These are phyloP conservation scores for Pseudogymnoascus sp. DNA, from an alignment of 2,329 filamentous ascomycete species.

Conservation along the genomic window DNA sequence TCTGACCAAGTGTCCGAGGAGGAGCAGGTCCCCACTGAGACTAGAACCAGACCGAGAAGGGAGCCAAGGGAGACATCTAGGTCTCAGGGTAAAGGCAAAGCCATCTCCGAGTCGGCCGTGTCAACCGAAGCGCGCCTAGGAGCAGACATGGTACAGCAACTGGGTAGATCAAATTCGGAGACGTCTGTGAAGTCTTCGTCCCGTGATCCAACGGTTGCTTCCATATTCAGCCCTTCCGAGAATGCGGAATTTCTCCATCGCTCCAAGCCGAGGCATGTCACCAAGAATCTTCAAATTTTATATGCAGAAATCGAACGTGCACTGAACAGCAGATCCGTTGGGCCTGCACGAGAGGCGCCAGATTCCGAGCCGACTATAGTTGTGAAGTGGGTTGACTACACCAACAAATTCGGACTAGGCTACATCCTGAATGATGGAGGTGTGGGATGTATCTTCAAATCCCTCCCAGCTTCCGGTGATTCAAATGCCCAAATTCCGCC, in stretches of 20 bases:
- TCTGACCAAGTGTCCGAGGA: neutral
- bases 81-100: slow-evolving; percentile 14
- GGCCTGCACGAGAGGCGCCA: slow-evolving; percentile 49
- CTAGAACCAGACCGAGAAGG: slow-evolving; percentile 1
- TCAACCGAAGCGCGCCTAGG: slow-evolving; percentile 20
- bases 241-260: slow-evolving; percentile 42
- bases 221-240: slow-evolving; percentile 50
- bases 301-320: slow-evolving; percentile 56
- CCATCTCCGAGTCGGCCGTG: neutral
- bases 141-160: slow-evolving; percentile 24
- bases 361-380: slow-evolving; percentile 54
- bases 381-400: slow-evolving; percentile 83
- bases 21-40: neutral
- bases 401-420: slow-evolving; percentile 76
- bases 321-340: slow-evolving; percentile 56
- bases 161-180: neutral
- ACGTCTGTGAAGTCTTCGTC: neutral
- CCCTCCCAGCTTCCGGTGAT: slow-evolving; percentile 44
- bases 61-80: slow-evolving; percentile 8
- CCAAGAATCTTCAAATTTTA: slow-evolving; percentile 49
- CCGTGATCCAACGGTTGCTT: slow-evolving; percentile 13
- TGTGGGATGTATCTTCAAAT: slow-evolving; percentile 61
- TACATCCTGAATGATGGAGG: slow-evolving; percentile 79
- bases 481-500: slow-evolving; percentile 53
- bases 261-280: slow-evolving; percentile 51